Percentiles rank a stretch among this genome's conserved stretches.
Evolutionary conservation across 169 alveolate genomes (phyloP).

Genomic region (Plasmodium falciparum): DNA sequence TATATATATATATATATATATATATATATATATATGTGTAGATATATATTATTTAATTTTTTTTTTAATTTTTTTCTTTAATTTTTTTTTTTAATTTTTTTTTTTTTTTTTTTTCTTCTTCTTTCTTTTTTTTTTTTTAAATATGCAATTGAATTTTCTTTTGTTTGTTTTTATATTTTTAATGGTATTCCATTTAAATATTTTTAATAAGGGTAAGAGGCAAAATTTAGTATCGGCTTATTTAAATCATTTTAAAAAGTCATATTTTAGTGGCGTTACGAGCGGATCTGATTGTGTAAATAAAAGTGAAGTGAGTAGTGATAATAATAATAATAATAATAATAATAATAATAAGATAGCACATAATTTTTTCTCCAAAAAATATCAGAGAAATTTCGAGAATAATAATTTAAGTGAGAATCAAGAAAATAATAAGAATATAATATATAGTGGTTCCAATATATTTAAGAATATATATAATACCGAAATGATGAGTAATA

Average conservation of each 20-base stretch:
- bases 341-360: not conserved
- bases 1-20: not conserved
- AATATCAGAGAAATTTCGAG: not conserved
- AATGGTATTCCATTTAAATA: conserved; percentile 59
- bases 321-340: not conserved
- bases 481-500: not conserved
- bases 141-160: conserved; percentile 58
- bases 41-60: not conserved
- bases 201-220: conserved; percentile 35
- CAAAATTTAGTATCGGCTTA: conserved; percentile 38
- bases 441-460: not conserved
- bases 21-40: not conserved
- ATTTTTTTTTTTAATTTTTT: not conserved
- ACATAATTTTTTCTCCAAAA: not conserved
- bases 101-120: not conserved
- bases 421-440: not conserved
- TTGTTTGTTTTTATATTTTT: conserved; percentile 12
- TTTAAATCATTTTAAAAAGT: not conserved
- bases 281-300: not conserved
- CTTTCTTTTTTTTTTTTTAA: not conserved
- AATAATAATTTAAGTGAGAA: not conserved
- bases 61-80: not conserved
- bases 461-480: not conserved
- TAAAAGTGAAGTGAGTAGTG: not conserved
- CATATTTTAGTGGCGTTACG: too few species aligned